These are phyloP conservation scores for Clonostachys byssicola DNA, from an alignment of 2,329 filamentous ascomycete species.

Conservation along the genomic window DNA sequence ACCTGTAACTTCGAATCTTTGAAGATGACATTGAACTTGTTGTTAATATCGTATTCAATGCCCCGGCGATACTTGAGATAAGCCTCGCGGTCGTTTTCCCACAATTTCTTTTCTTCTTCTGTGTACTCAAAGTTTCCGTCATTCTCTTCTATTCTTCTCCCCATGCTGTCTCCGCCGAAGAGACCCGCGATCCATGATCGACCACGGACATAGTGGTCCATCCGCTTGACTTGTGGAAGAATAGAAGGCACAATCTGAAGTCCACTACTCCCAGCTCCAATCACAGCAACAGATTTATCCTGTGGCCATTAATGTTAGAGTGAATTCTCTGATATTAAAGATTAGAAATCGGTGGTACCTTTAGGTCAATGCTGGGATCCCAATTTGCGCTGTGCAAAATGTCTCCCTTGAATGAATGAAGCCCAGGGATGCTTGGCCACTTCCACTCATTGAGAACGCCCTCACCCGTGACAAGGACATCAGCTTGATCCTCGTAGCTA, in stretches of 20 bases:
- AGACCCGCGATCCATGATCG: constrained; percentile 19
- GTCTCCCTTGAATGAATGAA: constrained; percentile 43
- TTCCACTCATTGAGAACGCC: constrained; percentile 48
- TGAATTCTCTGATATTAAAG: constrained; percentile 11
- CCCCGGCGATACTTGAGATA: background rate
- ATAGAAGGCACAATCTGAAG: constrained; percentile 45
- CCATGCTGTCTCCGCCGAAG: constrained; percentile 8
- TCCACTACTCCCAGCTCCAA: constrained; percentile 47
- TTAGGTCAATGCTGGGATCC: constrained; percentile 32
- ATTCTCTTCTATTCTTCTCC: constrained; percentile 5
- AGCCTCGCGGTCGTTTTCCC: constrained; percentile 13
- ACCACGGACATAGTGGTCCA: constrained; percentile 23
- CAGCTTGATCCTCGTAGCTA: constrained; percentile 28
- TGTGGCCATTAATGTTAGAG: background rate
- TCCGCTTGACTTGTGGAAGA: constrained; percentile 21
- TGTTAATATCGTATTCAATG: background rate
- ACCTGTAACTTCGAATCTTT: constrained; percentile 25
- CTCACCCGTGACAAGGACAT: constrained; percentile 40
- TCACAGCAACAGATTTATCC: constrained; percentile 43
- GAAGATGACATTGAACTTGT: background rate
- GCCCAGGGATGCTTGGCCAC: constrained; percentile 45
- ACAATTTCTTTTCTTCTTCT: background rate
- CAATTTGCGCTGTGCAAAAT: constrained; percentile 47
- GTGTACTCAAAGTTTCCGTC: background rate
- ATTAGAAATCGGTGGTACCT: background rate